Evolutionary conservation across 2,329 filamentous ascomycete species (phyloP), one percentile per base, ranked within the genome.

Genomic region (Falciphora oryzae): DNA sequence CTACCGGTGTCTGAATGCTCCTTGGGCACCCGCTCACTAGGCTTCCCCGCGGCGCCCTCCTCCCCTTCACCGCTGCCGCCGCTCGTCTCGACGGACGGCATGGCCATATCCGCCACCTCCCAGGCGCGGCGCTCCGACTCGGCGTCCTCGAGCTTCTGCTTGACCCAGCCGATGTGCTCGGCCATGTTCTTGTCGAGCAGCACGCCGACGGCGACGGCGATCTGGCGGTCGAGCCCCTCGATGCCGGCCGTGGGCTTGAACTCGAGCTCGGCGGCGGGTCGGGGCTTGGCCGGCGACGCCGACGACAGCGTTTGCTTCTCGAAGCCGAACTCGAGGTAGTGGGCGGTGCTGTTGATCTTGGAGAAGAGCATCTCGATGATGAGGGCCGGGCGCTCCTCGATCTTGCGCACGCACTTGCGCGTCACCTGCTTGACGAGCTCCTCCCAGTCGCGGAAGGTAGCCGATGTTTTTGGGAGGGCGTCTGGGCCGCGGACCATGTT

Each of bases 341-440:
- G 92, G 0, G 92, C 84, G 0, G 92, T 97, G 59, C 85, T 85
- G 63, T 88, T 89, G 65, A 93, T 90, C 76, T 99, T 99, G 75
- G 91, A 96, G 76, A 99, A 99, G 18, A 99, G 81, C 83, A 99
- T 86, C 76, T 99, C 95, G 0, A 96, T 89, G 62, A 96, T 84
- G 57, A 97, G 80, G 67, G 94, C 91, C 0, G 93, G 93, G 58
- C 93, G 85, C 69, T 97, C 88, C 67, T 95, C 85, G 1, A 98
- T 83, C 77, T 95, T 96, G 72, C 90, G 93, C 64, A 92, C 83
- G 68, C 94, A 89, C 71, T 89, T 89, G 69, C 89, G 88, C 68
- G 97, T 84, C 56, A 98, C 83, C 71, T 97, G 93, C 74, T 89
- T 90, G 5, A 92, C 85, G 50, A 99, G 82, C 70, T 96, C 92